Conservation (phyloP, 164 flowering plant genomes). For the Dillenia turbinata region DNA sequence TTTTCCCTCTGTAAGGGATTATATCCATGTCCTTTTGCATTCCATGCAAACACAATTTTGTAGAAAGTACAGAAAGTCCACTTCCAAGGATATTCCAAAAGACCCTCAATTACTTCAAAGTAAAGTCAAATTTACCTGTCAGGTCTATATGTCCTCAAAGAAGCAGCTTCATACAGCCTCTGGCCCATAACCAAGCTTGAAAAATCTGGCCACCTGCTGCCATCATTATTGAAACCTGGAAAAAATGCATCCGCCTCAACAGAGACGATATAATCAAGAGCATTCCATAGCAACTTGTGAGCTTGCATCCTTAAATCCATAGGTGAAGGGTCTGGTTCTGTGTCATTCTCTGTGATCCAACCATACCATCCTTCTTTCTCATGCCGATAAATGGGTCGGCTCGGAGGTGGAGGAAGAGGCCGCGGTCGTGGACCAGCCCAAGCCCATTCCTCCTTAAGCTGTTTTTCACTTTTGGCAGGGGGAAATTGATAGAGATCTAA, state of each 20-base stretch:
- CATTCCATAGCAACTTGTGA: constrained; percentile 89
- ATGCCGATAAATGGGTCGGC: constrained; percentile 80
- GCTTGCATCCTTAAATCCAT: constrained; percentile 67
- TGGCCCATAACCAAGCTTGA: constrained; percentile 97
- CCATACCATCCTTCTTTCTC: constrained; percentile 99
- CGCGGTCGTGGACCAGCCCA: constrained; percentile 97
- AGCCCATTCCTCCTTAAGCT: constrained; percentile 76
- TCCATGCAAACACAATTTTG: background rate
- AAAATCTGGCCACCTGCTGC: constrained; percentile 87
- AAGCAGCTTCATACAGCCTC: constrained; percentile 67
- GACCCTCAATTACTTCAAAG: background rate
- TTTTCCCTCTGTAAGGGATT: too few species aligned
- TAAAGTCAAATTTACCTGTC: constrained; percentile 63
- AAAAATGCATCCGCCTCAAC: constrained; percentile 94
- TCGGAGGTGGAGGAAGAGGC: constrained; percentile 99
- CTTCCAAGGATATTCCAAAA: background rate
- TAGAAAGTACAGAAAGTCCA: too few species aligned
- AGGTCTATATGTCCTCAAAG: constrained; percentile 87
- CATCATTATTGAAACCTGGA: constrained; percentile 91
- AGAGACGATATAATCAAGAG: constrained; percentile 91
- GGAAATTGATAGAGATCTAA: constrained; percentile 28
- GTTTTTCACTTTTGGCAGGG: constrained; percentile 53
- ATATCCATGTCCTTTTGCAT: background rate
- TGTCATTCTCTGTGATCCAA: constrained; percentile 75
- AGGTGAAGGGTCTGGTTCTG: constrained; percentile 83